phyloP scores from a whole-genome alignment of 768 basidiomycete species.

The Suillus hirtellus region DNA sequence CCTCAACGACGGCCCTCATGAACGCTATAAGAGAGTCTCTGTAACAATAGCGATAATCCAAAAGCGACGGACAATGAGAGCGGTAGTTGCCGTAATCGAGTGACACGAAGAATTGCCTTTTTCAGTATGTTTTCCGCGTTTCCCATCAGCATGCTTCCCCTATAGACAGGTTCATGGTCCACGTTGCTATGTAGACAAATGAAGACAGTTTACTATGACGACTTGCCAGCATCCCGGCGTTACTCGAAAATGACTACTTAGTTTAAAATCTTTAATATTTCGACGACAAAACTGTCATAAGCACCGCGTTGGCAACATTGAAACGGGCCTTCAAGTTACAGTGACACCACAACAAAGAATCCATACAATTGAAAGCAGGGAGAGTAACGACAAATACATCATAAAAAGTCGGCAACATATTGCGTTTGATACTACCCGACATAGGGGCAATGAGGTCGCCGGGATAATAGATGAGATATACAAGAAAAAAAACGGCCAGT shows the following conservation, averaged over 20 bases:
- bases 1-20: conserved; percentile 5
- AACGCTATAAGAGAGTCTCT: conserved; percentile 19
- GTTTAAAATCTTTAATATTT: background rate
- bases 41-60: conserved; percentile 31
- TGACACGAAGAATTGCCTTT: background rate
- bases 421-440: background rate
- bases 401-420: background rate
- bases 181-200: background rate
- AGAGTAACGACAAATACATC: background rate
- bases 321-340: background rate
- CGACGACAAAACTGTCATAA: background rate
- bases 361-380: background rate
- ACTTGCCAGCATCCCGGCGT: background rate
- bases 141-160: background rate
- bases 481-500: background rate
- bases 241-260: background rate
- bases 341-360: background rate
- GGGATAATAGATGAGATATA: background rate
- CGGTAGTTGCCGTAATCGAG: conserved; percentile 13
- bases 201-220: background rate
- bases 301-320: background rate
- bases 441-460: background rate
- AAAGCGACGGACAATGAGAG: conserved; percentile 15
- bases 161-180: background rate
- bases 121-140: background rate